These are phyloP conservation scores for Baffinella frigidus DNA, from an alignment of 208 protist genomes.

Conservation along the genomic window DNA sequence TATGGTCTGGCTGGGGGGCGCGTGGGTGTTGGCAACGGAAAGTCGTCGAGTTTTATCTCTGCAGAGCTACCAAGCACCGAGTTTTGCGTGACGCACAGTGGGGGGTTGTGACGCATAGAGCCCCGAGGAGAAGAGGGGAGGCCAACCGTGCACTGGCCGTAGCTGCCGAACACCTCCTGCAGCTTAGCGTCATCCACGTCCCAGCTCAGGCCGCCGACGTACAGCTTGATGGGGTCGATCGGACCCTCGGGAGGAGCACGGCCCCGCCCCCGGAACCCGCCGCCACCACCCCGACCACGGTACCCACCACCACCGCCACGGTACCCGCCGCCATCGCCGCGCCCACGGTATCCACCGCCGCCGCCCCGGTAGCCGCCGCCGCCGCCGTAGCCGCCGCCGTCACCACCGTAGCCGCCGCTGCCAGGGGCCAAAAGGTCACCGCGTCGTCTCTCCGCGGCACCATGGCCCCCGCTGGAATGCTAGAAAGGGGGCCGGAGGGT, in stretches of 20 bases:
- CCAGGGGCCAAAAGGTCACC: too few relatives aligned
- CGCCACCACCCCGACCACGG: not conserved
- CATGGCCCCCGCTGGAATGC: too few relatives aligned
- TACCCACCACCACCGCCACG: slow-evolving; percentile 17
- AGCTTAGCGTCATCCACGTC: not conserved
- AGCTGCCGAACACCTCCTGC: slow-evolving; percentile 27
- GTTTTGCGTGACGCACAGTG: too few relatives aligned
- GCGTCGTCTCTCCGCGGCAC: too few relatives aligned
- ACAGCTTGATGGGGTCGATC: slow-evolving; percentile 60
- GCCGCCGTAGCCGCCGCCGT: too few relatives aligned
- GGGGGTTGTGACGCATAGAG: too few relatives aligned
- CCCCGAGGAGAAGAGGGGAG: too few relatives aligned
- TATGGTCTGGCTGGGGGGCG: too few relatives aligned
- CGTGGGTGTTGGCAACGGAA: too few relatives aligned
- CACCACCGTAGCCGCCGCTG: too few relatives aligned
- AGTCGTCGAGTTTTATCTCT: too few relatives aligned
- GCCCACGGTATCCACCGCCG: not conserved
- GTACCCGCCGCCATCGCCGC: not conserved
- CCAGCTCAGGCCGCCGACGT: slow-evolving; percentile 52
- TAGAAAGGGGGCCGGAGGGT: not conserved
- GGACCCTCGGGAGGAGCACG: slow-evolving; percentile 37
- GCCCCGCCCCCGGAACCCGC: not conserved
- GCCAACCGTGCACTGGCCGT: slow-evolving; percentile 2
- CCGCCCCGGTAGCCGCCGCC: not conserved
- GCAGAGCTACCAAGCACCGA: too few relatives aligned